Percentiles rank a stretch among this genome's conserved stretches.
Conservation (phyloP, 805 yeast genomes). For the Myxozyma geophila region DNA sequence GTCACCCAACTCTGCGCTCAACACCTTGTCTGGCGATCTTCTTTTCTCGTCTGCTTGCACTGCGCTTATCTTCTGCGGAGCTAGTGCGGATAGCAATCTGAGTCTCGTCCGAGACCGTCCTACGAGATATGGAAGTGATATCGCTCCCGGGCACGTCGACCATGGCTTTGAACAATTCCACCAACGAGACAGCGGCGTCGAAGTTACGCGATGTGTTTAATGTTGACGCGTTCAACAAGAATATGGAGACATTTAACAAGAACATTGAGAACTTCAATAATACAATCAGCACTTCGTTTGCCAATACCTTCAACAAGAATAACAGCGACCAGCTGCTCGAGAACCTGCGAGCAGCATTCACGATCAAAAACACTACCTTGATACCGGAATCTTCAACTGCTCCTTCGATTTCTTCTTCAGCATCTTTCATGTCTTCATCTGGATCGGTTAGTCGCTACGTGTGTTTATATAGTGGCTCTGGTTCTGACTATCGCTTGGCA, state of each 20-base stretch:
- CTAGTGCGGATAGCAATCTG: no score
- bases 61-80: no score
- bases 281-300: constrained; percentile 9
- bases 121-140: constrained; percentile 23
- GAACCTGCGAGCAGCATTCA: constrained; percentile 9
- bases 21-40: no score
- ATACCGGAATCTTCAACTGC: neutral
- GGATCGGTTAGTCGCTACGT: constrained; percentile 21
- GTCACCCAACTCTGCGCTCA: no score
- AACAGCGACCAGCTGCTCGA: constrained; percentile 20
- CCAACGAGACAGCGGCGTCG: constrained; percentile 17
- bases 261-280: constrained; percentile 8
- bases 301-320: constrained; percentile 14
- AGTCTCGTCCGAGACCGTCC: no score
- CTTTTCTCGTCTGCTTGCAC: no score
- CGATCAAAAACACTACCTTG: neutral
- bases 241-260: constrained; percentile 2
- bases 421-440: constrained; percentile 18
- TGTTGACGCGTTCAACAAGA: constrained; percentile 10
- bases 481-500: neutral
- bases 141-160: constrained; percentile 27
- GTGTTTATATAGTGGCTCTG: neutral
- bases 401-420: constrained; percentile 15
- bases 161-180: constrained; percentile 6
- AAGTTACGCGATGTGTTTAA: constrained; percentile 28